These are phyloP conservation scores for Morella rubra DNA, from an alignment of 306 rosid genomes.

Conservation along the genomic window DNA sequence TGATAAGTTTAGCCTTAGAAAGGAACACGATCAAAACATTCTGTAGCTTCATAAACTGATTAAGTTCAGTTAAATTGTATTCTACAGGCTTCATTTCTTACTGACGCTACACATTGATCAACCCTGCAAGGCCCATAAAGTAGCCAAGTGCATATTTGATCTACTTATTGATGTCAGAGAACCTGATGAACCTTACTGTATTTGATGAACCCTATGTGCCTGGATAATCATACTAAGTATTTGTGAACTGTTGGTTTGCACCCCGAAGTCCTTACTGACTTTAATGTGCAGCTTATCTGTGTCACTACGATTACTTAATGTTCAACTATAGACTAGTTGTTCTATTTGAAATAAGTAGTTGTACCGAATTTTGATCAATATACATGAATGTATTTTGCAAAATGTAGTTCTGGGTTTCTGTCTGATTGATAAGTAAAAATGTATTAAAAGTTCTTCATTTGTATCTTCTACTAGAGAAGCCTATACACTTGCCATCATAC, in stretches of 20 bases:
- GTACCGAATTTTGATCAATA: neutral
- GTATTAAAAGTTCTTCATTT: neutral
- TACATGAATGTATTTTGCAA: neutral
- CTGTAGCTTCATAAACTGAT: no score
- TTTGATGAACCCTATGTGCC: neutral
- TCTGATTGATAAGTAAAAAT: neutral
- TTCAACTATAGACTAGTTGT: neutral
- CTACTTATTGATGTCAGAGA: neutral
- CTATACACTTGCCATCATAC: constrained; percentile 3
- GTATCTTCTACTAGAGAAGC: neutral
- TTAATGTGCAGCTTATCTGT: neutral
- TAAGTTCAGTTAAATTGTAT: no score
- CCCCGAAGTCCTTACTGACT: neutral
- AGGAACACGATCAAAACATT: no score
- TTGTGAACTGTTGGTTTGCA: neutral
- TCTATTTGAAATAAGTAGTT: neutral
- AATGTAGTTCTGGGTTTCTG: neutral
- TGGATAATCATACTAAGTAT: neutral
- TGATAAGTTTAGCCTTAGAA: neutral
- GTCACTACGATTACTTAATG: neutral
- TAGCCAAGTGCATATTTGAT: neutral
- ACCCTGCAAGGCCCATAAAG: neutral
- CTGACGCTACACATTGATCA: neutral
- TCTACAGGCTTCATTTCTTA: no score
- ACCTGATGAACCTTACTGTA: neutral